Evolutionary conservation across 2,329 filamentous ascomycete genomes (phyloP).

Genomic region (Paraconiothyrium brasiliense): DNA sequence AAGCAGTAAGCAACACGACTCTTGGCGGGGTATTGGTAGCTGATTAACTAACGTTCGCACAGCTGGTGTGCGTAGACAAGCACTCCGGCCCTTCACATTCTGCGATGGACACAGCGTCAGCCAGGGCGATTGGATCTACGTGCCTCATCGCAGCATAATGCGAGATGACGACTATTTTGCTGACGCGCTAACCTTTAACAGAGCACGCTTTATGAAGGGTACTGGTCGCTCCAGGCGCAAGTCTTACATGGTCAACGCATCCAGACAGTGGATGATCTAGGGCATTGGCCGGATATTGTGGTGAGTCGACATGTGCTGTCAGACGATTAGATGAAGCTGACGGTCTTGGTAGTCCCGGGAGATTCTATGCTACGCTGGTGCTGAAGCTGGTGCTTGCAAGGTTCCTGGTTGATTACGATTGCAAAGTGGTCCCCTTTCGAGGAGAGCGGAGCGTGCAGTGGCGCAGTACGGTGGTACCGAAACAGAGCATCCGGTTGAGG

Average conservation of each 20-base stretch:
- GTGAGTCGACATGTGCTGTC: background rate
- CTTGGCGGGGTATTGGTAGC: background rate
- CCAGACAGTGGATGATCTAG: constrained; percentile 12
- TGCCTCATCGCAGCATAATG: constrained; percentile 11
- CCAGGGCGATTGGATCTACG: constrained; percentile 22
- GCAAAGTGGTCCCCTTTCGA: background rate
- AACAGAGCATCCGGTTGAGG: background rate
- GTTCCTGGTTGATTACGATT: constrained; percentile 11
- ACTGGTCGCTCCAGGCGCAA: constrained; percentile 1
- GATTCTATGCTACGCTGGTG: constrained; percentile 12
- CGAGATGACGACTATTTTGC: background rate
- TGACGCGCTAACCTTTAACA: constrained; percentile 4
- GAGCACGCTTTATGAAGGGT: constrained; percentile 1
- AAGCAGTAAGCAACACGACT: background rate
- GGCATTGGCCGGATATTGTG: constrained; percentile 12
- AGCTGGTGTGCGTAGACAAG: constrained; percentile 21
- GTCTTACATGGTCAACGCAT: constrained; percentile 7
- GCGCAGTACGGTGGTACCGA: constrained; percentile 14
- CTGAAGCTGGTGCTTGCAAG: constrained; percentile 10
- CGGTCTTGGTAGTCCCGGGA: constrained; percentile 4
- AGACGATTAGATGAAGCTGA: background rate
- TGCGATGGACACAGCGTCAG: constrained; percentile 27
- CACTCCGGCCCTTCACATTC: constrained; percentile 25
- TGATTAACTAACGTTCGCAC: constrained; percentile 10
- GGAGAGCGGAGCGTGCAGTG: constrained; percentile 9